phyloP scores from a whole-genome alignment of 2,329 filamentous ascomycete species.

The Trichophyton rubrum region DNA sequence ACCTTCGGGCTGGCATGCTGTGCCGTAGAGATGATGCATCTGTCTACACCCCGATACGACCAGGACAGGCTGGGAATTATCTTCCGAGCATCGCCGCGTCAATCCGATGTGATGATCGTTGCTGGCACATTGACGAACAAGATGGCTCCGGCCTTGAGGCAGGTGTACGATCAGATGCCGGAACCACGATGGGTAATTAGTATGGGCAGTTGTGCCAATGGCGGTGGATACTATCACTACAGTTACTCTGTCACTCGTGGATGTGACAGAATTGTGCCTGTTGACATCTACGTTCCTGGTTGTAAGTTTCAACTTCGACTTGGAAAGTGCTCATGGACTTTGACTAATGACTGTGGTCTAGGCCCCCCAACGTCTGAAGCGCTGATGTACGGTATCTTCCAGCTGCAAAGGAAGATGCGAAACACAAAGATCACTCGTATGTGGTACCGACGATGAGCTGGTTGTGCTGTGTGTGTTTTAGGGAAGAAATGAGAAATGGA shows the following conservation, averaged over 20 bases:
- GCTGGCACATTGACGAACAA: conserved; percentile 86
- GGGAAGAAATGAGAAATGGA: background rate
- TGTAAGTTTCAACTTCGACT: conserved; percentile 41
- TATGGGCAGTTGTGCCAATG: conserved; percentile 78
- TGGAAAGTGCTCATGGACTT: background rate
- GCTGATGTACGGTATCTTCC: conserved; percentile 57
- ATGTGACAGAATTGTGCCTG: conserved; percentile 69
- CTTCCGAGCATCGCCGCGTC: conserved; percentile 72
- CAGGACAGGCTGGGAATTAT: conserved; percentile 80
- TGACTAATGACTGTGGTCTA: conserved; percentile 24
- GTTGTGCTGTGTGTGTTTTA: background rate
- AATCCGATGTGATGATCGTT: conserved; percentile 85
- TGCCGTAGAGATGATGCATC: conserved; percentile 88
- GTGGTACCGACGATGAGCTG: conserved; percentile 42
- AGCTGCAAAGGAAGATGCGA: conserved; percentile 69
- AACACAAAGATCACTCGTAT: conserved; percentile 43
- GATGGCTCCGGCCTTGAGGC: conserved; percentile 78
- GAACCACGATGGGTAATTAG: conserved; percentile 80
- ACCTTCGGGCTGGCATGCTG: conserved; percentile 86
- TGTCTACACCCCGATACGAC: conserved; percentile 80
- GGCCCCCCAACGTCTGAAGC: conserved; percentile 44
- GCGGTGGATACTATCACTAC: conserved; percentile 81
- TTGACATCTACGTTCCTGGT: conserved; percentile 74
- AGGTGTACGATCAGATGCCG: conserved; percentile 92
- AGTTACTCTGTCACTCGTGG: conserved; percentile 67